Evolutionary conservation across 441 rosid genomes (phyloP).

Genomic region (Eruca vesicaria): DNA sequence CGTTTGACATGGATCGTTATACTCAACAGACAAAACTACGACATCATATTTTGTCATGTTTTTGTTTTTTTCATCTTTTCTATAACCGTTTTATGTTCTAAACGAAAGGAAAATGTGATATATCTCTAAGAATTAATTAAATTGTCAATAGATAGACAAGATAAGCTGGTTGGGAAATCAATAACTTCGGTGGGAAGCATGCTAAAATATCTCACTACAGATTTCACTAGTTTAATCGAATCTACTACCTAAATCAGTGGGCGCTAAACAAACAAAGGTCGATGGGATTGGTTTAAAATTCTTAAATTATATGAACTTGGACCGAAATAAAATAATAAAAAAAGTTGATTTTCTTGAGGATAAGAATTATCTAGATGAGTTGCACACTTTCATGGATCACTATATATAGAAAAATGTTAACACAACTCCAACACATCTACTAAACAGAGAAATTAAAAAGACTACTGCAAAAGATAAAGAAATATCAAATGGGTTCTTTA

Average conservation of each 20-base stretch:
- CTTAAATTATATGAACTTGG: background rate
- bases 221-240: background rate
- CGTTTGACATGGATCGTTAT: background rate
- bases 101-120: background rate
- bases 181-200: background rate
- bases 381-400: background rate
- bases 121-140: background rate
- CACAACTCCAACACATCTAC: background rate
- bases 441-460: background rate
- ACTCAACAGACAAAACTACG: slow-evolving; percentile 8
- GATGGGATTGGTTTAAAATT: background rate
- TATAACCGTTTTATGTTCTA: background rate
- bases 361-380: slow-evolving; percentile 22
- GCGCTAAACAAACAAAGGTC: slow-evolving; percentile 7
- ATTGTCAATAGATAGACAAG: background rate
- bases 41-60: slow-evolving; percentile 1
- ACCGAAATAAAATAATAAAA: background rate
- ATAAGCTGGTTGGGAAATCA: slow-evolving; percentile 7
- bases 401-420: slow-evolving; percentile 18
- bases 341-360: background rate
- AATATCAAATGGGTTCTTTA: slow-evolving; percentile 88
- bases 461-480: background rate
- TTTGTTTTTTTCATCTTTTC: background rate
- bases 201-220: background rate
- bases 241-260: slow-evolving; percentile 29